These are phyloP conservation scores for Bruguiera parviflora DNA, from an alignment of 345 rosid genomes.

Conservation along the genomic window DNA sequence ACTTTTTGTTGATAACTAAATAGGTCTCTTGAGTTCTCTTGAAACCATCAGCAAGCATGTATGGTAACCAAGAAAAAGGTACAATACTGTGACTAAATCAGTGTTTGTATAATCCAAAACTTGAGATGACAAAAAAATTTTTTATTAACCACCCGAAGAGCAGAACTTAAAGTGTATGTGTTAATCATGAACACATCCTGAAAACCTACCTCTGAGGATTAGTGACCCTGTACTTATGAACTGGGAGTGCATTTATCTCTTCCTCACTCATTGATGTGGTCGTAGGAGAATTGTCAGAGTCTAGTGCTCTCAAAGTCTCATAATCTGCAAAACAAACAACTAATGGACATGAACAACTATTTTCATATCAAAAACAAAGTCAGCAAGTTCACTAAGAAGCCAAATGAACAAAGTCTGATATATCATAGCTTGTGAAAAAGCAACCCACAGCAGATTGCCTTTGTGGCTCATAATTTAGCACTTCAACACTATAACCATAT, in stretches of 20 bases:
- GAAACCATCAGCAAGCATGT: background rate
- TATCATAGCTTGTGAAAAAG: background rate
- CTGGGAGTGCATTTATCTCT: slow-evolving; percentile 31
- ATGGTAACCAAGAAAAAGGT: too few species aligned
- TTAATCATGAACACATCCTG: background rate
- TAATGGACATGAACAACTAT: background rate
- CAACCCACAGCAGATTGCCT: background rate
- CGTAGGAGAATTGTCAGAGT: slow-evolving; percentile 23
- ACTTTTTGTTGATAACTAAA: background rate
- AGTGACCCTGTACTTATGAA: slow-evolving; percentile 20
- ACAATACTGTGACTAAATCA: too few species aligned
- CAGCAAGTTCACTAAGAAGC: background rate
- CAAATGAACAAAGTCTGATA: background rate
- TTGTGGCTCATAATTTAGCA: background rate
- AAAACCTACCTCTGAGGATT: slow-evolving; percentile 19
- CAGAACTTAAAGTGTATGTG: background rate
- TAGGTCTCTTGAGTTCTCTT: background rate
- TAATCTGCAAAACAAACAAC: slow-evolving; percentile 15
- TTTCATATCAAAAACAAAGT: background rate
- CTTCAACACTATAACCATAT: background rate
- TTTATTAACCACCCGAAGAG: background rate
- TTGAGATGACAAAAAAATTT: background rate
- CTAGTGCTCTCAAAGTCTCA: slow-evolving; percentile 33
- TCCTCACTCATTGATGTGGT: slow-evolving; percentile 27
- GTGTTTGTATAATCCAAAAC: too few species aligned